These are phyloP conservation scores for Linaria vulgaris DNA, from an alignment of 257 asterid species.

Conservation along the genomic window DNA sequence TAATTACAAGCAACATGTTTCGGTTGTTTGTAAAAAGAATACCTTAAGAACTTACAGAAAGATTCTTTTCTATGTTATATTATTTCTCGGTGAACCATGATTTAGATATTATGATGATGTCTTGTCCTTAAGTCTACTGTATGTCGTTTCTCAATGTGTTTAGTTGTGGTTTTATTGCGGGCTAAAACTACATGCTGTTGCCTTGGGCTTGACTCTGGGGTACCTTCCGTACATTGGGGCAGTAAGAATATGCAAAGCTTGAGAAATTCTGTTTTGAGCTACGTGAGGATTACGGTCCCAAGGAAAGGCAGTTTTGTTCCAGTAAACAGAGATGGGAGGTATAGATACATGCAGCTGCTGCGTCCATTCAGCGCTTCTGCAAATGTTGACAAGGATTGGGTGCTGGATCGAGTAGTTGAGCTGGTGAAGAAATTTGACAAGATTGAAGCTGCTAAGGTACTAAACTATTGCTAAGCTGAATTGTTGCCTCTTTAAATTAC, in stretches of 20 bases:
- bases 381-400: conserved; percentile 36
- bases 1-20: too few relatives aligned
- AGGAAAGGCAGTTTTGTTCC: conserved; percentile 22
- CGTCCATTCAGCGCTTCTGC: conserved; percentile 36
- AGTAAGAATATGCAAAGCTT: conserved; percentile 37
- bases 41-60: too few relatives aligned
- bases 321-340: conserved; percentile 23
- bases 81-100: too few relatives aligned
- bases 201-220: neutral
- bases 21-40: too few relatives aligned
- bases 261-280: conserved; percentile 42
- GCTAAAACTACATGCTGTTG: too few relatives aligned
- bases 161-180: too few relatives aligned
- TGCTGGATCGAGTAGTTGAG: conserved; percentile 49
- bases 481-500: neutral
- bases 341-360: conserved; percentile 29
- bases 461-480: too few relatives aligned
- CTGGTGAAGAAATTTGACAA: conserved; percentile 67
- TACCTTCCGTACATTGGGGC: neutral
- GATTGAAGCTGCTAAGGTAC: conserved; percentile 57
- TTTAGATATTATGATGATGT: too few relatives aligned
- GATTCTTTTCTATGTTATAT: too few relatives aligned
- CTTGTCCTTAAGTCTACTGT: too few relatives aligned
- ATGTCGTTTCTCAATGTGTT: too few relatives aligned
- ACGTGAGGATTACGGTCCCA: conserved; percentile 46